Evolutionary conservation across 2,329 filamentous ascomycete genomes (phyloP), one percentile per base, ranked within the genome.

Genomic region (Arthrocladium fulminans): DNA sequence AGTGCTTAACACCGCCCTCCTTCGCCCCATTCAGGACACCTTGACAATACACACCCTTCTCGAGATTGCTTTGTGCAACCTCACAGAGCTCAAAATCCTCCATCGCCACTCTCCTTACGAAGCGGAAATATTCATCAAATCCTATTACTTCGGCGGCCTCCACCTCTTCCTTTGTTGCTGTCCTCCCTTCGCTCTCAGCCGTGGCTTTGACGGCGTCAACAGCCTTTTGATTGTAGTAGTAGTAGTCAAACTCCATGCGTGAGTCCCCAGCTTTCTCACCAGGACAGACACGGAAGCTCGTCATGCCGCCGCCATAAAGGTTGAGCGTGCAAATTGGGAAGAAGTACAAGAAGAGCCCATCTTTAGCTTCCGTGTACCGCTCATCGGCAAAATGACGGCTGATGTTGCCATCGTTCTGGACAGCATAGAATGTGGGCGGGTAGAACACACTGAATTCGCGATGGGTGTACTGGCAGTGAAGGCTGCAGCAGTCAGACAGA

Each of bases 241-340:
- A 79, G 52, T 79, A 79, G 56, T 79, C 76, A 50, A 79, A 79
- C 54, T 78, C 74, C 75, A 78, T 78, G 12, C 73, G 64, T 0
- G 72, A 73, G 15, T 74, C 63, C 0, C 68, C 66, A 0, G 75
- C 73, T 20, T 73, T 66, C 1, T 67, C 61, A 0, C 70, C 73
- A 1, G 76, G 76, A 52, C 73, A 74, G 1, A 76, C 73, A 1
- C 76, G 70, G 61, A 77, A 79, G 3, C 68, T 73, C 9, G 71
- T 72, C 74, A 79, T 77, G 3, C 76, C 76, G 1, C 76, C 76
- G 1, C 74, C 76, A 48, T 79, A 79, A 32, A 79, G 71, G 48
- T 77, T 77, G 39, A 78, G 56, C 0, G 74, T 77, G 56, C 73
- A 76, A 50, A 71, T 74, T 0, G 76, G 76, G 57, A 78, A 79